Base-by-base conservation (phyloP, 176 grass and related monocot species). In the Juncus effusus region DNA sequence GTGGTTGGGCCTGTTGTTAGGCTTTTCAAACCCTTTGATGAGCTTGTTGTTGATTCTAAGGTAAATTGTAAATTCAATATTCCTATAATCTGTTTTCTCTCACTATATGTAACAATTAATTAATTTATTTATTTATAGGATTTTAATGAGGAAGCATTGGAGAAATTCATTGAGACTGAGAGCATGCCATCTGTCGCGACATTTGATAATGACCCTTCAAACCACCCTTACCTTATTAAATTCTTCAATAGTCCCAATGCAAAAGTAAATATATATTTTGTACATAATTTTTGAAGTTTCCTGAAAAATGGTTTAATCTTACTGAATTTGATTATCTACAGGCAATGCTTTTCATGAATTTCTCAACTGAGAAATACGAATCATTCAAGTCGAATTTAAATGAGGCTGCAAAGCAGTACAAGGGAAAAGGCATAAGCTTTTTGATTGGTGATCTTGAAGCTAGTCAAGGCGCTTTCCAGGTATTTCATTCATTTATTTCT, bases 1-100 rank as follows among this genome's bases (percentile, higher is more conserved):
- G 75, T 80, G 2, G 80, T 85, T 60, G 56, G 81, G 51, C 91
- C 91, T 42, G 42, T 88, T 47, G 79, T 96, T 67, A 83, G 91
- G 81, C 58, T 96, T 47, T 79, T 91, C 59, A 96, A 96, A 62
- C 91, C 87, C 62, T 96, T 96, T 63, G 91, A 96, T 63, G 91
- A 96, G 78, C 84, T 96, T 12, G 64, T 91, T 47, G 79, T 91
- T 52, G 91, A 96, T 83, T 87, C 63, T 75, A 81, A 91, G 91
- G 91, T 96, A 73, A 0, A 42, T 79, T 40, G 36, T 69, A 38
- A 38, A 45, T 42, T 64, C 3, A 41, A 16, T 7, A 69, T 56
- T 55, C 42, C 45, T 5, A 41, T 76, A 7, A 11, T 57, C 38
- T 47, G 45, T 54, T 59, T 69, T 13, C 16, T 14, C 41, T 19